These are phyloP conservation scores for Mesembryanthemum crystallinum DNA, from an alignment of 148 eudicot genomes.

Conservation along the genomic window DNA sequence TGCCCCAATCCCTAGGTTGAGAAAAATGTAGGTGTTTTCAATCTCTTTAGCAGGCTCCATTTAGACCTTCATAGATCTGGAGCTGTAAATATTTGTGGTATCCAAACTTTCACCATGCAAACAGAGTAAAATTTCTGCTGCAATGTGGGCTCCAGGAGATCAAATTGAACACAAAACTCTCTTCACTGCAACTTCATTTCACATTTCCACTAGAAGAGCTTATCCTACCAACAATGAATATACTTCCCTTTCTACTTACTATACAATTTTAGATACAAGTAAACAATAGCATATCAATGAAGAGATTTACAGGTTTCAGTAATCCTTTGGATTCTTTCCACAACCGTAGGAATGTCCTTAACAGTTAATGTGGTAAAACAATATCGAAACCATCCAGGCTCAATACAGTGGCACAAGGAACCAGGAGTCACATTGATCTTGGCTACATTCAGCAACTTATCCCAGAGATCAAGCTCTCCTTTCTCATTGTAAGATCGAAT, in stretches of 20 bases:
- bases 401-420: slow-evolving; percentile 85
- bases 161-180: slow-evolving; percentile 2
- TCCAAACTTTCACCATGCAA: too few species aligned
- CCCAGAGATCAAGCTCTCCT: slow-evolving; percentile 95
- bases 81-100: too few species aligned
- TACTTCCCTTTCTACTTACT: slow-evolving; percentile 22
- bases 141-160: slow-evolving; percentile 9
- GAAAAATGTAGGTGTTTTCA: not conserved
- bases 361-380: slow-evolving; percentile 64
- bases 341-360: slow-evolving; percentile 57
- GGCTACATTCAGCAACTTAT: slow-evolving; percentile 67
- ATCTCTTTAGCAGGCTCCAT: not conserved
- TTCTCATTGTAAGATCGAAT: slow-evolving; percentile 78
- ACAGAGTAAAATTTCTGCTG: not conserved
- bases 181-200: not conserved
- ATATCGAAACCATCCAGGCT: slow-evolving; percentile 89
- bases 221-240: not conserved
- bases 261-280: slow-evolving; percentile 32
- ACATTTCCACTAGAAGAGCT: slow-evolving; percentile 7
- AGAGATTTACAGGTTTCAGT: slow-evolving; percentile 46
- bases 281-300: slow-evolving; percentile 34
- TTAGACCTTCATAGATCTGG: not conserved
- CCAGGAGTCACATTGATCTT: slow-evolving; percentile 80
- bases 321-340: slow-evolving; percentile 63
- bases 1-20: too few species aligned